A percentile compares a stretch with the other conserved stretches of the same genome.
phyloP scores from a whole-genome alignment of 805 yeast genomes.

The Myxozyma kluyveri region DNA sequence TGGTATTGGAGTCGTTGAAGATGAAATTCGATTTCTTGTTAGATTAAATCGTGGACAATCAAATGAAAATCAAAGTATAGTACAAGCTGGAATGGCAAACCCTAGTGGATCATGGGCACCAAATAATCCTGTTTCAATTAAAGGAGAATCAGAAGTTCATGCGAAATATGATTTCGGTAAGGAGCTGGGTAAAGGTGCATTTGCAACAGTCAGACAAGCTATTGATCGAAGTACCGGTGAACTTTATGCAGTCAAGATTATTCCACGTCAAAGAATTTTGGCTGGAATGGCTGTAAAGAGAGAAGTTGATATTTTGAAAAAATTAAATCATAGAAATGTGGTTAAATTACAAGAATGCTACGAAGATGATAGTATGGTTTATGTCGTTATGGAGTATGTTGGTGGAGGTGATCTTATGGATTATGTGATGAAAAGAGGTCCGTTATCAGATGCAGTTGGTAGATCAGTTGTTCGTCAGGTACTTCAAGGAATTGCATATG shows the following conservation, averaged over 20 bases:
- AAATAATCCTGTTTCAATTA: background rate
- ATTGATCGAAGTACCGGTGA: conserved; percentile 81
- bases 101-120: background rate
- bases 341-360: conserved; percentile 79
- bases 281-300: conserved; percentile 79
- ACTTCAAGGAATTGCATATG: conserved; percentile 77
- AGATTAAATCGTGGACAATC: conserved; percentile 40
- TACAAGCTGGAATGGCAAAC: conserved; percentile 7
- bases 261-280: conserved; percentile 72
- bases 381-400: conserved; percentile 91
- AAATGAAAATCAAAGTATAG: background rate
- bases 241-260: conserved; percentile 86
- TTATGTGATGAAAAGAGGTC: conserved; percentile 85
- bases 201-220: conserved; percentile 91
- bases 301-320: conserved; percentile 75
- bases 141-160: conserved; percentile 46
- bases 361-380: conserved; percentile 77
- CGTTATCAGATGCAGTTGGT: conserved; percentile 83
- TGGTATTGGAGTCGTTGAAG: conserved; percentile 79
- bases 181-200: conserved; percentile 96
- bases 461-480: conserved; percentile 84
- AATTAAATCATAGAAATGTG: conserved; percentile 68
- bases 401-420: conserved; percentile 98
- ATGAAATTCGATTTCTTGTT: conserved; percentile 52
- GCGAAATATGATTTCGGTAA: conserved; percentile 75